Evolutionary conservation across 225 moss, liverwort and hornwort genomes (phyloP), one percentile per base, ranked within the genome.

Genomic region (Polytrichum commune): DNA sequence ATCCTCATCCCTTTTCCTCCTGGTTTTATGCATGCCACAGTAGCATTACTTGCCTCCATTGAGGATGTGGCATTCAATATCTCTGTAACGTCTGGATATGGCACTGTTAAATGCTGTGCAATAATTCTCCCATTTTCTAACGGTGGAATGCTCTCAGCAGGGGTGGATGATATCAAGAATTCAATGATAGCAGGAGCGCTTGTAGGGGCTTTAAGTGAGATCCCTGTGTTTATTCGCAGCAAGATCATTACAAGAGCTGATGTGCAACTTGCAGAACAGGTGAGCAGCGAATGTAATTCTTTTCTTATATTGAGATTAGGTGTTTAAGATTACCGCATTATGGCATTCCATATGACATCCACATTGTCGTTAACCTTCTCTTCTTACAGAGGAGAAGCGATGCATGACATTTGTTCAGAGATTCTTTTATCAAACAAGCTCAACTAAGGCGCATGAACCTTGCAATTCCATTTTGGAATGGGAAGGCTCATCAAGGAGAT

Each of bases 111-210:
- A 46, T 46, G 13, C 13, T 46, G 16, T 46, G 46, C 16, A 46
- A 46, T 46, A 46, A 4, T 38, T 10, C 10, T 9, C 10, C 46
- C 13, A 46, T 46, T 13, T 46, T 46, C 46, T 46, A 46, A 46
- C 16, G 7, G 16, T 46, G 46, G 16, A 46, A 53, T 13, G 13
- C 16, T 46, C 46, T 46, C 16, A 72, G 33, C 82, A 83, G 82
- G 80, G 53, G 80, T 80, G 73, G 79, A 83, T 57, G 86, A 86
- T 69, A 73, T 86, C 62, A 80, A 70, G 69, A 86, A 86, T 25
- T 69, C 86, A 55, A 75, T 86, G 70, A 55, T 80, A 27, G 86
- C 82, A 32, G 82, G 82, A 72, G 86, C 79, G 54, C 38, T 86
- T 67, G 75, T 86, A 19, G 86, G 86, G 64, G 82, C 79, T 6